These are phyloP conservation scores for Cornus controversa DNA, from an alignment of 148 eudicot genomes.

Conservation along the genomic window DNA sequence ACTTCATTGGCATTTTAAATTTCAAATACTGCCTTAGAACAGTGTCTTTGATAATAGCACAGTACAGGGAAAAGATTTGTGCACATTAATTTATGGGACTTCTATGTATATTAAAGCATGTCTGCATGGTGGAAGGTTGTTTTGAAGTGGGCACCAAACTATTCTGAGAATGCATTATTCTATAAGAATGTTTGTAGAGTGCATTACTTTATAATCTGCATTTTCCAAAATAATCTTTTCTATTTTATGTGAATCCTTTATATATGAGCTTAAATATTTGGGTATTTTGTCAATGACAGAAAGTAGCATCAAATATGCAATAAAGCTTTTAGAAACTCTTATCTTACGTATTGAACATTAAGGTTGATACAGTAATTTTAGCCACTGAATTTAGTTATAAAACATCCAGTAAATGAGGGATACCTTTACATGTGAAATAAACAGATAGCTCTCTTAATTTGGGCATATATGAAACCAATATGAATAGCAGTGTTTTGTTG, in stretches of 20 bases:
- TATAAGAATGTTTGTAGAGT: neutral
- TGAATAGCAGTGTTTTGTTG: neutral
- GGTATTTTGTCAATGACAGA: neutral
- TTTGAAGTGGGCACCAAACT: neutral
- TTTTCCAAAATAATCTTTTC: neutral
- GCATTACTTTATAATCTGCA: neutral
- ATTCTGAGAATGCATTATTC: neutral
- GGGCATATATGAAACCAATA: neutral
- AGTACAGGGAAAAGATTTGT: neutral
- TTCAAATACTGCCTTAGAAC: neutral
- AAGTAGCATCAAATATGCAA: slow-evolving; percentile 6
- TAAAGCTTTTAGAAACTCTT: neutral
- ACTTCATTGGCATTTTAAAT: neutral
- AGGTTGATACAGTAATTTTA: neutral
- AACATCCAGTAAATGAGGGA: no score
- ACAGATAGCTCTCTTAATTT: neutral
- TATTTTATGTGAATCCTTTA: no score
- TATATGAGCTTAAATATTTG: no score
- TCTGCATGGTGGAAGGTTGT: neutral
- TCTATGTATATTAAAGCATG: neutral
- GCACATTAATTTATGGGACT: neutral
- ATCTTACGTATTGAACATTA: neutral
- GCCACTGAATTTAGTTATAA: neutral
- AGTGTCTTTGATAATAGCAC: neutral
- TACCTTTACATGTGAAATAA: no score